Evolutionary conservation across 2,329 filamentous ascomycete species (phyloP).

Genomic region (Coleophoma cylindrospora): DNA sequence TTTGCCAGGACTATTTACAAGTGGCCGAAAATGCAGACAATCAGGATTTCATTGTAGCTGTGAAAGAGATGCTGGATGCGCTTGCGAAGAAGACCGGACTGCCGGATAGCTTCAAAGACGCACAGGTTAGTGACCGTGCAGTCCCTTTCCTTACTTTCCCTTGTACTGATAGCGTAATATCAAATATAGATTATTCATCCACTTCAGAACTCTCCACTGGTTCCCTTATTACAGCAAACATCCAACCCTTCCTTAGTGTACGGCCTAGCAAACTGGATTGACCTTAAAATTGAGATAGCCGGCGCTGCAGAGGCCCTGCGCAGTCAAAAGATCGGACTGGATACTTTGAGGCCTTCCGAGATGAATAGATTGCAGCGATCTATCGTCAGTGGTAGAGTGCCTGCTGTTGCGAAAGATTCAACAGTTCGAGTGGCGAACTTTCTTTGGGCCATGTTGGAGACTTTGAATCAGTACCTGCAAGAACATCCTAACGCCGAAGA

Average conservation of each 20-base stretch:
- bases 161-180: slow-evolving; percentile 27
- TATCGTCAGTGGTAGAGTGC: slow-evolving; percentile 45
- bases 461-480: slow-evolving; percentile 39
- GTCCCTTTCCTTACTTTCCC: slow-evolving; percentile 18
- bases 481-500: slow-evolving; percentile 7
- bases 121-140: slow-evolving; percentile 37
- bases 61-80: slow-evolving; percentile 17
- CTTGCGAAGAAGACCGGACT: slow-evolving; percentile 17
- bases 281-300: slow-evolving; percentile 41
- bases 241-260: slow-evolving; percentile 27
- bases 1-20: slow-evolving; percentile 14
- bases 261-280: slow-evolving; percentile 49
- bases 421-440: slow-evolving; percentile 51
- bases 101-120: slow-evolving; percentile 27
- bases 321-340: slow-evolving; percentile 33
- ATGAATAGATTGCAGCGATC: slow-evolving; percentile 59
- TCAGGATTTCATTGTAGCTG: slow-evolving; percentile 14
- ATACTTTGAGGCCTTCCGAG: slow-evolving; percentile 41
- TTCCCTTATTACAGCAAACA: slow-evolving; percentile 37
- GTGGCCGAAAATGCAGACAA: slow-evolving; percentile 17
- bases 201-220: slow-evolving; percentile 50
- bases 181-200: slow-evolving; percentile 49
- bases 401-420: slow-evolving; percentile 54
- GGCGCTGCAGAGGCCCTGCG: slow-evolving; percentile 35
- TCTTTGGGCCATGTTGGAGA: slow-evolving; percentile 36